Conservation (phyloP, 1,284 basidiomycete genomes). For the Waitea zeae region DNA sequence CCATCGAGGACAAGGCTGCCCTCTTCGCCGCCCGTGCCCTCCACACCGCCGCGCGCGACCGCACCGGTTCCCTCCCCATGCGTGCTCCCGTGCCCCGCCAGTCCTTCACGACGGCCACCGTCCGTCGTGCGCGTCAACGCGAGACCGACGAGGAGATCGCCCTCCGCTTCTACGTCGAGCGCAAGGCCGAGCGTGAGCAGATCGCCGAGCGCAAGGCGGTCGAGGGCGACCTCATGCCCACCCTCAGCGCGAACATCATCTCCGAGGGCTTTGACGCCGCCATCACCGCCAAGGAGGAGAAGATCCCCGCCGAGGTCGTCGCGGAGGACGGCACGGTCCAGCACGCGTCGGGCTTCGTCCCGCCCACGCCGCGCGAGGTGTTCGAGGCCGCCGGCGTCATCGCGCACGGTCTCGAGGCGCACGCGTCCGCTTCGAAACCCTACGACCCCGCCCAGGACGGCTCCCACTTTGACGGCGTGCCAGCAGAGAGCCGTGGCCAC, state of each 20-base stretch:
- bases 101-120: slow-evolving; percentile 1
- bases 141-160: slow-evolving; percentile 13
- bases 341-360: slow-evolving; percentile 16
- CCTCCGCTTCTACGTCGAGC: slow-evolving; percentile 16
- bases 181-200: slow-evolving; percentile 15
- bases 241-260: slow-evolving; percentile 16
- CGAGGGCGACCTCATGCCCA: slow-evolving; percentile 17
- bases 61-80: background rate
- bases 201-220: slow-evolving; percentile 17
- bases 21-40: background rate
- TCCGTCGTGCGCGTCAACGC: slow-evolving; percentile 1
- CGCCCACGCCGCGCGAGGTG: slow-evolving; percentile 16
- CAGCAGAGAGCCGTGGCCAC: too few relatives aligned
- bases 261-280: slow-evolving; percentile 16
- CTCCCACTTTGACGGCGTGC: too few relatives aligned
- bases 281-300: slow-evolving; percentile 13
- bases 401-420: slow-evolving; percentile 6
- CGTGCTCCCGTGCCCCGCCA: background rate
- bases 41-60: slow-evolving; percentile 1
- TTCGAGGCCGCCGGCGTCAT: slow-evolving; percentile 7
- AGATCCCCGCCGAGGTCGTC: slow-evolving; percentile 13
- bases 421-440: too few relatives aligned
- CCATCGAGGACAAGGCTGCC: background rate
- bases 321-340: slow-evolving; percentile 9
- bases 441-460: too few relatives aligned